A percentile compares a stretch with the other conserved stretches of the same genome.
These are phyloP conservation scores for Salix koriyanagi DNA, from an alignment of 345 rosid species.

Conservation along the genomic window DNA sequence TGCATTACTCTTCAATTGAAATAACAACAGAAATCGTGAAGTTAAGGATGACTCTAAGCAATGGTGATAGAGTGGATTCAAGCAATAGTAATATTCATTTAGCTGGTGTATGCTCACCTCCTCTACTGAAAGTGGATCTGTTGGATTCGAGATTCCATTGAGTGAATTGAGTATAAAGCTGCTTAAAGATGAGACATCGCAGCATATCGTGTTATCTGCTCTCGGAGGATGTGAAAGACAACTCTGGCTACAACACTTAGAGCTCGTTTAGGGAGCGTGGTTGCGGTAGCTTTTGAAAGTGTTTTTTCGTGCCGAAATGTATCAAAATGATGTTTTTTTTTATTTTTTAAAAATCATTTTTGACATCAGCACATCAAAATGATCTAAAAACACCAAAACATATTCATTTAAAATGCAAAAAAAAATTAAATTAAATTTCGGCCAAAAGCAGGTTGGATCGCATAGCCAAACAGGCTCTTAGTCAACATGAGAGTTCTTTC, in stretches of 20 bases:
- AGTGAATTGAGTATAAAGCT: constrained; percentile 16
- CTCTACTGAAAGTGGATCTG: constrained; percentile 11
- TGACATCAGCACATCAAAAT: too few species aligned
- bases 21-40: neutral
- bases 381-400: too few species aligned
- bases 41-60: neutral
- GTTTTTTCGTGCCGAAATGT: too few species aligned
- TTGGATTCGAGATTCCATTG: constrained; percentile 23
- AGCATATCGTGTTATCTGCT: constrained; percentile 22
- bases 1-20: too few species aligned
- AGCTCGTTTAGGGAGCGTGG: too few species aligned
- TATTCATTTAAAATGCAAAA: too few species aligned
- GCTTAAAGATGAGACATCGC: neutral
- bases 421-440: too few species aligned
- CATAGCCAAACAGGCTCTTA: too few species aligned
- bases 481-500: constrained; percentile 6
- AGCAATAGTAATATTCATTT: neutral
- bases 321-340: too few species aligned
- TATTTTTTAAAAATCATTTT: too few species aligned
- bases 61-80: neutral
- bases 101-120: constrained; percentile 15
- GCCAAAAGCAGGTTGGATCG: too few species aligned
- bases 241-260: constrained; percentile 22
- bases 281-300: too few species aligned
- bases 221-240: constrained; percentile 28